Evolutionary conservation across 129 eudicot species (phyloP), one percentile per base, ranked within the genome.

Genomic region (Smallanthus sonchifolius): DNA sequence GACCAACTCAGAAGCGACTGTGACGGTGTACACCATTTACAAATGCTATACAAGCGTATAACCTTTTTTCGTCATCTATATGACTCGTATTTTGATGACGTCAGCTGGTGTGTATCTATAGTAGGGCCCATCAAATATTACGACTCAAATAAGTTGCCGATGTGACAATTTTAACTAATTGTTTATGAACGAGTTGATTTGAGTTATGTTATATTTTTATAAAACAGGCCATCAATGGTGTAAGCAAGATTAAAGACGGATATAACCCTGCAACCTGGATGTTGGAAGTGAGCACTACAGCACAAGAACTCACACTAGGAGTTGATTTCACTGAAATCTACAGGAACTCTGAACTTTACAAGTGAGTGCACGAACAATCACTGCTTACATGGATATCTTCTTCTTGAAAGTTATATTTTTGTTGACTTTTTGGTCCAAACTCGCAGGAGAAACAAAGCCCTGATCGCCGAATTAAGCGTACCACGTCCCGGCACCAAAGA

Each of bases 221-320:
- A 1, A 24, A 24, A 24, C 30, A 24, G 30, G 87, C 68, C 7
- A 70, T 86, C 9, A 70, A 79, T n/a, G 96, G 91, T 4, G 77
- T 88, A 55, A 69, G 79, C 37, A 86, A 86, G 82, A 88, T 88
- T 5, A 86, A 61, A 69, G 95, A 88, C 35, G 90, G 86, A 34
- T 85, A 85, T 55, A 88, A 88, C 85, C 93, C 93, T 9, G 90
- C 94, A 3, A 88, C 94, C 2, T 88, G 94, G 94, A 83, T 88
- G 94, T 73, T 88, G 82, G 94, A 88, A 76, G 86, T 88, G 1
- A 81, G 88, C 14, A 74, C 86, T 24, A 15, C 86, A 9, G 77
- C 88, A 9, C 90, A 85, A 81, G 94, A 88, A 75, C 37, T 76
- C 36, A 15, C 80, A 2, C 80, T 88, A 5, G 90, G 88, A 19